These are phyloP conservation scores for Cylindrotheca fusiformis DNA, from an alignment of 108 stramenopile genomes.

Conservation along the genomic window DNA sequence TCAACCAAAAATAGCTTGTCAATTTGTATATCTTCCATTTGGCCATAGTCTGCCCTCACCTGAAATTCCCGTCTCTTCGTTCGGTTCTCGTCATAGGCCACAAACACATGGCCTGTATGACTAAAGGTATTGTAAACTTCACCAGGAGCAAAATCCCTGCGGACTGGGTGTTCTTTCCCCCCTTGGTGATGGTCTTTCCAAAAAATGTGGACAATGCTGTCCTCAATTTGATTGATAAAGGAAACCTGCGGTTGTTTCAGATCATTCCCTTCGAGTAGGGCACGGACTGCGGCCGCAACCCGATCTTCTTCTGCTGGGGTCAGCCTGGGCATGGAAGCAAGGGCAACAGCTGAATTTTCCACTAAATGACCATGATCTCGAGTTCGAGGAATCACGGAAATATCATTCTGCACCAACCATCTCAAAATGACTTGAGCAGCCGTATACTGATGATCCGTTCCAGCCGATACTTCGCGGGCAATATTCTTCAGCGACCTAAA, in stretches of 20 bases:
- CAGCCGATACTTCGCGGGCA: conserved; percentile 26
- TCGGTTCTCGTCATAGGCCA: not conserved
- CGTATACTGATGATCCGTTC: conserved; percentile 16
- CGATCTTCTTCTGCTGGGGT: conserved; percentile 34
- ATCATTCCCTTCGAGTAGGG: conserved; percentile 50
- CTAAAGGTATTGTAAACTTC: not conserved
- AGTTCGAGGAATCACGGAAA: conserved; percentile 57
- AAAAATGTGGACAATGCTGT: conserved; percentile 36
- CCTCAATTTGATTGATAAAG: conserved; percentile 34
- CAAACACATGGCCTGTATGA: not conserved
- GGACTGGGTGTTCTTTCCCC: conserved; percentile 22
- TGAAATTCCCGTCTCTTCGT: not conserved
- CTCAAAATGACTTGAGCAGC: conserved; percentile 42
- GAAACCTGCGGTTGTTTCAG: conserved; percentile 36
- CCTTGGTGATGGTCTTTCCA: conserved; percentile 32
- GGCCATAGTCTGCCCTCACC: not conserved
- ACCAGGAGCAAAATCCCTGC: not conserved
- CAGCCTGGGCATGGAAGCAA: conserved; percentile 40
- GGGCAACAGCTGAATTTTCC: conserved; percentile 45
- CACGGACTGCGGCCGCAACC: conserved; percentile 38
- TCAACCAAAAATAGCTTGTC: not conserved
- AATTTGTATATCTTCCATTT: not conserved
- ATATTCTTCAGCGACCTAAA: conserved; percentile 32
- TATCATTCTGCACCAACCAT: conserved; percentile 52
- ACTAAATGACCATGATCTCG: conserved; percentile 30